These are phyloP conservation scores for Sphaerosporella brunnea DNA, from an alignment of 495 filamentous ascomycete species.

Conservation along the genomic window DNA sequence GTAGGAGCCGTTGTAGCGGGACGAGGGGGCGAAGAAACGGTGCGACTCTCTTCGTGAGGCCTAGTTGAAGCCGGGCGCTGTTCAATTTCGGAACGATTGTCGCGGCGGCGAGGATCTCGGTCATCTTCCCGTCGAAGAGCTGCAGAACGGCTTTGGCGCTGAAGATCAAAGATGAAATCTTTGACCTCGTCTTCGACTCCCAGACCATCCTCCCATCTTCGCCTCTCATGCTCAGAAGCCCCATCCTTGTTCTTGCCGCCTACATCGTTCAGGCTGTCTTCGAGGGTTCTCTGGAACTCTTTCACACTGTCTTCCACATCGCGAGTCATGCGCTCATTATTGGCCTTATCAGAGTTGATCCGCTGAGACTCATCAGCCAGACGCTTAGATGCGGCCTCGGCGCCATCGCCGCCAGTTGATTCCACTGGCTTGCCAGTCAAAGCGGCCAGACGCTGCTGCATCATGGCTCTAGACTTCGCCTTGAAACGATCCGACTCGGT, in stretches of 20 bases:
- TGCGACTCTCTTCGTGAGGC: slow-evolving; percentile 29
- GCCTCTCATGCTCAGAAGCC: slow-evolving; percentile 58
- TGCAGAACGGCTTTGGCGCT: slow-evolving; percentile 61
- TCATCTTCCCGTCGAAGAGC: slow-evolving; percentile 52
- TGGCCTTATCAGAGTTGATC: slow-evolving; percentile 68
- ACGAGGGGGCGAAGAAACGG: slow-evolving; percentile 30
- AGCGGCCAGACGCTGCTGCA: slow-evolving; percentile 91
- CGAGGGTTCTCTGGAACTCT: slow-evolving; percentile 69
- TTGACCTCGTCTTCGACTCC: slow-evolving; percentile 92
- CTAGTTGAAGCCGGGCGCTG: slow-evolving; percentile 9
- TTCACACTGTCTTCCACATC: slow-evolving; percentile 94
- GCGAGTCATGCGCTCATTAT: slow-evolving; percentile 84
- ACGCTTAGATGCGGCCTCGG: slow-evolving; percentile 57
- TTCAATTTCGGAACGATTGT: slow-evolving; percentile 10
- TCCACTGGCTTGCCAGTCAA: slow-evolving; percentile 65
- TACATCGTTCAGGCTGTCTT: slow-evolving; percentile 63
- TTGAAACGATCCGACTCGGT: slow-evolving; percentile 92
- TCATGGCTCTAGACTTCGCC: slow-evolving; percentile 87
- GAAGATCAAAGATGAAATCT: slow-evolving; percentile 93
- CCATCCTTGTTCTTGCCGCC: slow-evolving; percentile 44
- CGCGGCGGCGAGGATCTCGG: slow-evolving; percentile 29
- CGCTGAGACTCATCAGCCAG: slow-evolving; percentile 74
- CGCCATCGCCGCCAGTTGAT: slow-evolving; percentile 42
- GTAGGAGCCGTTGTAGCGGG: slow-evolving; percentile 31
- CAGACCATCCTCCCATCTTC: slow-evolving; percentile 90